Evolutionary conservation across 768 basidiomycete genomes (phyloP), one percentile per base, ranked within the genome.

Genomic region (Trametopsis cervina): DNA sequence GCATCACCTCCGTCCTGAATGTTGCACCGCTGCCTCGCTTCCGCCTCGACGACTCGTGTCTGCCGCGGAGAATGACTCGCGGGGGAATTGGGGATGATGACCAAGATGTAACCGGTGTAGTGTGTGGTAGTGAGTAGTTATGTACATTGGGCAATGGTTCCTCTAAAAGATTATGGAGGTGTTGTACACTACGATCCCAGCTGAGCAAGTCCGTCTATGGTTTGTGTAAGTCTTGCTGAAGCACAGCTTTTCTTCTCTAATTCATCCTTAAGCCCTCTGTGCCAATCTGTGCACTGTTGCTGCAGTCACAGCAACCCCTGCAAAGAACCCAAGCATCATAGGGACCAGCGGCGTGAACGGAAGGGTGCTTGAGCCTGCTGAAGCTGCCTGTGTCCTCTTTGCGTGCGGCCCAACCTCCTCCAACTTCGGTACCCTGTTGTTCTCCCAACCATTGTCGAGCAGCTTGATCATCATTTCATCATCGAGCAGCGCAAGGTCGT

Each of bases 381-480:
- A 29, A 33, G 15, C 7, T 15, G 29, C 7, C 15, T 7, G 15
- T 33, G 29, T 15, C 15, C 15, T 33, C 21, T 2, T 47, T 23
- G 17, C 51, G 15, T 1, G 45, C 9, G 41, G 41, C 43, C 42
- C 42, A 52, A 52, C 46, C 33, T 49, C 54, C 44, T 46, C 70
- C 66, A 57, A 49, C 46, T 42, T 49, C 17, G 55, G 61, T 10
- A 84, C 67, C 10, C 56, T 51, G 45, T 75, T 68, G 39, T 78
- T 74, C 57, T 91, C 86, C 93, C 93, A 99, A 3, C 95, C 95
- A 38, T 85, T 76, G 52, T 89, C 80, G 51, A 99, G 64, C 15
- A 98, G 66, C 48, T 58, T 73, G 23, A 68, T 67, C 66, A 89
- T 85, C 64, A 72, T 72, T 13, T 59, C 68, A 25, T 86, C 81